These are phyloP conservation scores for Rhodotorula glutinis DNA, from an alignment of 1,284 basidiomycete species.

Conservation along the genomic window DNA sequence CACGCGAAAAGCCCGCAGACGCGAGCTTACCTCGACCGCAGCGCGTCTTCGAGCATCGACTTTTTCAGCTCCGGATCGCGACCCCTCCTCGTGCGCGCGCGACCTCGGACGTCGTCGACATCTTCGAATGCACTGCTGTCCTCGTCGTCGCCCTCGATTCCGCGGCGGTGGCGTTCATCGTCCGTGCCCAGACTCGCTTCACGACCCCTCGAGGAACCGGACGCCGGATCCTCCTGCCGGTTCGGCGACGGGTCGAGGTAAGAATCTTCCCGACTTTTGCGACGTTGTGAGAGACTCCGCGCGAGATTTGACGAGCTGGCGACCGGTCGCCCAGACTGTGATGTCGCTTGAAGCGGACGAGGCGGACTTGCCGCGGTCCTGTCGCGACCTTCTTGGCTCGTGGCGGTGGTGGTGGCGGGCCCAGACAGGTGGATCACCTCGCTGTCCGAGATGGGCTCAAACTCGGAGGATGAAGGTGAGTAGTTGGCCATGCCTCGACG, in stretches of 20 bases:
- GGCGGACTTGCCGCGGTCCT: too few relatives aligned
- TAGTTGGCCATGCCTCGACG: constrained; percentile 9
- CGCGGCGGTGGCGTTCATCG: constrained; percentile 13
- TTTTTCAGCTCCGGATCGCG: constrained; percentile 26
- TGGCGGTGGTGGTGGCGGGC: background rate
- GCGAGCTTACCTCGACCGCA: constrained; percentile 24
- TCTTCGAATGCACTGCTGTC: constrained; percentile 13
- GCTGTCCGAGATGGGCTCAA: constrained; percentile 17
- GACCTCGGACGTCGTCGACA: constrained; percentile 15
- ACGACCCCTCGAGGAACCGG: background rate
- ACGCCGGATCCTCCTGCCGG: background rate
- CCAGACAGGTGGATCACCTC: background rate
- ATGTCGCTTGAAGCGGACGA: background rate
- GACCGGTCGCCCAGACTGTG: too few relatives aligned
- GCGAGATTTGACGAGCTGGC: constrained; percentile 11
- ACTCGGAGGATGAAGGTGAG: constrained; percentile 16
- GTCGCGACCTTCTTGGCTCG: background rate
- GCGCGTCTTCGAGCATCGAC: constrained; percentile 31
- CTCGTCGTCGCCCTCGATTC: constrained; percentile 22
- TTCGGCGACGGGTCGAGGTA: background rate
- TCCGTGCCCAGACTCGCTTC: background rate
- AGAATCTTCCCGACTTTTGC: constrained; percentile 5
- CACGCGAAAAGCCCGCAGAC: background rate
- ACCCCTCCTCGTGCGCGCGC: constrained; percentile 21
- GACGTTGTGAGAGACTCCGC: constrained; percentile 9